Evolutionary conservation across 805 yeast genomes (phyloP), one percentile per base, ranked within the genome.

Genomic region (Komagataella pseudopastoris): DNA sequence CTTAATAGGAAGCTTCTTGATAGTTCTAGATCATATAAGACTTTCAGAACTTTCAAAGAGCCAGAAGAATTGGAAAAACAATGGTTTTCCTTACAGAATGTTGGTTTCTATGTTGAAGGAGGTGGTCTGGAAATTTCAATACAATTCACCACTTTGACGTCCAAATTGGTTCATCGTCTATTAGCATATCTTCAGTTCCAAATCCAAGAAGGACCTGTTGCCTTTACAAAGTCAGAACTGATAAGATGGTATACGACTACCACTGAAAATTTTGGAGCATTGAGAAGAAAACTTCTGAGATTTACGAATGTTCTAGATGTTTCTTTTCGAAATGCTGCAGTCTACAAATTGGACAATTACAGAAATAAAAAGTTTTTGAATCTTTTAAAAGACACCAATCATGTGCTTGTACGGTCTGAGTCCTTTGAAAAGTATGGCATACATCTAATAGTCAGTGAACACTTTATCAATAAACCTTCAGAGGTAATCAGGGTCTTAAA

Each of bases 51-150:
- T 0, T 88, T 87, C 65, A 88, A 88, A 60, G 97, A 88, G 59
- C 90, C 96, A 1, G 99, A 91, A 57, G 89, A 85, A 60, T 70
- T 93, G 49, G 95, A 88, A 59, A 78, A 74, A 51, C 86, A 86
- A 47, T 93, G 96, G 90, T 74, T 76, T 30, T 81, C 83, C 58
- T 70, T 93, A 56, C 85, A 78, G 58, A 81, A 81, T 58, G 74
- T 88, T 43, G 96, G 97, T 12, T 78, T 76, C 54, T 83, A 76
- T 57, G 76, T 93, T 24, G 89, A 85, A 46, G 85, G 88, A 5
- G 91, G 95, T 24, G 88, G 93, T 45, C 76, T 80, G 5, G 81
- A 84, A 14, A 81, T 91, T 51, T 93, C 96, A 0, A 83, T 83
- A 56, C 88, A 84, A 58, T 83, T 90, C 52, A 72, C 83, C 58